Evolutionary conservation across 306 rosid species (phyloP), one percentile per base, ranked within the genome.

Genomic region (Vigna angularis): DNA sequence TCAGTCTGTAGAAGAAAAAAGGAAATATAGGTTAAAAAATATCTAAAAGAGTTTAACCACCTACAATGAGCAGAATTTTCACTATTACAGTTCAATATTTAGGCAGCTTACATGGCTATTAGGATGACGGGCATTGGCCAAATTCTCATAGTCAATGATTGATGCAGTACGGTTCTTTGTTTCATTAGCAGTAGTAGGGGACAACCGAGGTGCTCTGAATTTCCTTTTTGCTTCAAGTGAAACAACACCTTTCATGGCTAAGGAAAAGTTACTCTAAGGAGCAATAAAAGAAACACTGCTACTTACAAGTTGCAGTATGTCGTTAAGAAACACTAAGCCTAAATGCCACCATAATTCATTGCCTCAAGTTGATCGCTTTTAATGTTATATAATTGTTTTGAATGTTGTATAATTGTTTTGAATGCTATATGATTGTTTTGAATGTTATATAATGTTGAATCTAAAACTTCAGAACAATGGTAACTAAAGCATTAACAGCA

Each of bases 171-270:
- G 74, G 83, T 74, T 82, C 52, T 66, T 83, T 38, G 74, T 73
- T 83, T 84, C 81, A 15, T 73, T 48, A 72, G 77, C 62, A 77
- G 79, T 63, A 63, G 84, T 82, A 64, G 97, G 94, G 64, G 96
- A 92, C 18, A 50, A 53, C 76, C 90, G 86, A n/a, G 99, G 99
- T 17, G 91, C 96, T 81, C 83, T 86, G 83, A 93, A 95, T 20
- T 95, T 88, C 82, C 94, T 88, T 84, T 90, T 95, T 40, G 96
- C 97, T 84, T 95, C 99, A 71, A 91, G 90, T 62, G 99, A 91
- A 73, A 98, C 97, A 93, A 95, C 85, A 79, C 99, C 99, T 95
- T 86, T 72, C 42, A 74, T 51, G 11, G 88, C 85, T 81, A 87
- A 91, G 84, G 90, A 87, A 88, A 87, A 86, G 9, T 45, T 56